Base-by-base conservation (phyloP, 805 yeast genomes). In the Candida morakotiae region DNA sequence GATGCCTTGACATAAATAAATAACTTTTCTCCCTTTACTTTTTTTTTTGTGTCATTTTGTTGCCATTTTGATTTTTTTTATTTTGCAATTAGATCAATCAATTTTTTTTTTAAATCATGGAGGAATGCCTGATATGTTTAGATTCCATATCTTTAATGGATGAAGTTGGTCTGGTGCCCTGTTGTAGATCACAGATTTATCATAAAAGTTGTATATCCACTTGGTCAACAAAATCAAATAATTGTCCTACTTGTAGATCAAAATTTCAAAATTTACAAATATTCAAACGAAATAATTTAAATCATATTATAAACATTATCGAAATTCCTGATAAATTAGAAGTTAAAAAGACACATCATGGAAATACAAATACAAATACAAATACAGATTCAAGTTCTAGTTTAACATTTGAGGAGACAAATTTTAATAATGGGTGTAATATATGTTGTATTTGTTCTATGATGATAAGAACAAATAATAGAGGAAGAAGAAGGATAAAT, bases 1-100 rank as follows among this genome's bases (percentile, higher is more conserved):
- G 95, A 58, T 88, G 96, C 38, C 93, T 80, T 2, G 95, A 86
- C 96, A 88, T 87, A 2, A 32, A 15, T 19, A 14, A 26, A 6
- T 8, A 21, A 28, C 19, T 23, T 29, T 21, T 35, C 15, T 20
- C 2, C n/a, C 9, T 22, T 2, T 37, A 9, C 24, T 4, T 20
- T 32, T 31, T 23, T 16, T 36, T 25, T n/a, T n/a, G 9, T 9
- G 10, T 28, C 18, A 22, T 22, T 22, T 20, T 13, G n/a, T n/a
- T n/a, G n/a, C n/a, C n/a, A n/a, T n/a, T n/a, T n/a, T n/a, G n/a
- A n/a, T 10, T 17, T 16, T n/a, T 28, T 27, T 10, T 11, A 16
- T 26, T 27, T 35, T 26, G 9, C 14, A 22, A 14, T 14, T 17
- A 4, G 5, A 5, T 11, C 16, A 7, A 9, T 9, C 23, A 21